Percentiles rank a stretch among this genome's conserved stretches.
phyloP scores from a whole-genome alignment of 2,329 filamentous ascomycete genomes.

The Pseudogymnoascus sp. region DNA sequence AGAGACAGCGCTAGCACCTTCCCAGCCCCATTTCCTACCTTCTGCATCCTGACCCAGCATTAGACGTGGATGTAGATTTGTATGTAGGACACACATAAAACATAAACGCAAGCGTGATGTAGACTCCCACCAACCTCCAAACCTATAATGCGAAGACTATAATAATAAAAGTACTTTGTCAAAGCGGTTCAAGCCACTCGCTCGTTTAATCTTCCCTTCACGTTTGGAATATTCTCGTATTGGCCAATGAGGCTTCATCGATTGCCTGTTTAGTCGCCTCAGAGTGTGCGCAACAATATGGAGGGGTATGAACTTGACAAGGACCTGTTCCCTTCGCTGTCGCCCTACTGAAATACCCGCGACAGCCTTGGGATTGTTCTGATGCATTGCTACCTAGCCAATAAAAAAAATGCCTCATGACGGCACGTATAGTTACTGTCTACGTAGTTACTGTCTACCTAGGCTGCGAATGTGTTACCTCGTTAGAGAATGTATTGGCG shows the following conservation, averaged over 20 bases:
- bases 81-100: not conserved
- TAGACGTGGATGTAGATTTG: not conserved
- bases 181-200: not conserved
- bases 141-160: not conserved
- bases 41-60: not conserved
- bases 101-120: not conserved
- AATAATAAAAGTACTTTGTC: not conserved
- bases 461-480: no score
- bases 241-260: not conserved
- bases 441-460: no score
- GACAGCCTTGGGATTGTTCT: no score
- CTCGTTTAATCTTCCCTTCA: not conserved
- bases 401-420: no score
- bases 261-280: no score
- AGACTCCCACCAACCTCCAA: not conserved
- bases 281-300: no score
- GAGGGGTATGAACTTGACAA: no score
- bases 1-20: not conserved
- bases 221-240: not conserved
- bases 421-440: no score
- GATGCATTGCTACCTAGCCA: no score
- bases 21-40: not conserved
- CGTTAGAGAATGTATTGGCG: no score
- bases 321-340: no score
- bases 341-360: no score